Percentiles rank a stretch among this genome's conserved stretches.
Conservation (phyloP, 805 yeast genomes). For the Hyphopichia homilentoma region DNA sequence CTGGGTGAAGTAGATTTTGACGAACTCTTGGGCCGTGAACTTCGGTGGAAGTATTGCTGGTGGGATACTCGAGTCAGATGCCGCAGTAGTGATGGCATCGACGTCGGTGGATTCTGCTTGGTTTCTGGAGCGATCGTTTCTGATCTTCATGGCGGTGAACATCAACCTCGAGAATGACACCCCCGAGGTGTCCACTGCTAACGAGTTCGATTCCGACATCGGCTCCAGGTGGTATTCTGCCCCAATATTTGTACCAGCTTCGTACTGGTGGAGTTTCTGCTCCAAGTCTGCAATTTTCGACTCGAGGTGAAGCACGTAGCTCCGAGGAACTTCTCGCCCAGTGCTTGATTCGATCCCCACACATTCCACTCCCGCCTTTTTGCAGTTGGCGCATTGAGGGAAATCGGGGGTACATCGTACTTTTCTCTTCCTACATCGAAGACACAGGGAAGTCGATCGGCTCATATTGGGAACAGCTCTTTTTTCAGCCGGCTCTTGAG, state of each 20-base stretch:
- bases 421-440: slow-evolving; percentile 70
- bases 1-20: slow-evolving; percentile 68
- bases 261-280: slow-evolving; percentile 25
- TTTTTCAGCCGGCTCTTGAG: too few species aligned
- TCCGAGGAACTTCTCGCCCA: slow-evolving; percentile 80
- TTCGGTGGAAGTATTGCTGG: slow-evolving; percentile 67
- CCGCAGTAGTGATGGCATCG: slow-evolving; percentile 23
- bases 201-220: background rate
- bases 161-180: slow-evolving; percentile 74
- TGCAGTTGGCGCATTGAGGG: slow-evolving; percentile 64
- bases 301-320: slow-evolving; percentile 71
- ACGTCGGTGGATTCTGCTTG: slow-evolving; percentile 11
- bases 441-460: slow-evolving; percentile 78
- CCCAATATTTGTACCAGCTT: too few species aligned
- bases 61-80: slow-evolving; percentile 14
- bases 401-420: slow-evolving; percentile 64
- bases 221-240: background rate
- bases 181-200: slow-evolving; percentile 9
- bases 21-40: slow-evolving; percentile 59
- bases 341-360: slow-evolving; percentile 85
- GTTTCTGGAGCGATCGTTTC: slow-evolving; percentile 13
- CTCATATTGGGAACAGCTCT: slow-evolving; percentile 52
- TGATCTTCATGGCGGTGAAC: slow-evolving; percentile 70
- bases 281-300: slow-evolving; percentile 59
- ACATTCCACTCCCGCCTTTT: slow-evolving; percentile 66